phyloP scores from a whole-genome alignment of 2,329 filamentous ascomycete genomes.

The Nemania sp. region DNA sequence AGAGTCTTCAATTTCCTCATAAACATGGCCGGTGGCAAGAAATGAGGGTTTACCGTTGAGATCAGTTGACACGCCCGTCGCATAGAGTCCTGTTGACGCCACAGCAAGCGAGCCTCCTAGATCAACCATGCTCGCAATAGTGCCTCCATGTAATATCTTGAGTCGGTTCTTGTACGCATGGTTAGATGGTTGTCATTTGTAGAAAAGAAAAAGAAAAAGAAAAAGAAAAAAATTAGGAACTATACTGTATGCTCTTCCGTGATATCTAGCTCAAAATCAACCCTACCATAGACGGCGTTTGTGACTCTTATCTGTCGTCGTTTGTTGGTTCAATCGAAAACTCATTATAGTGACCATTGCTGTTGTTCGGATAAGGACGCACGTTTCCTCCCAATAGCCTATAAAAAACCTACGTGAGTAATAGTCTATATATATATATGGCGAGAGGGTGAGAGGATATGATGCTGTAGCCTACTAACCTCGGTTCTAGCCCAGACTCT shows the following conservation, averaged over 20 bases:
- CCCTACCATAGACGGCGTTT: conserved; percentile 72
- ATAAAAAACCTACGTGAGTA: neutral
- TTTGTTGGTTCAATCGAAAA: conserved; percentile 18
- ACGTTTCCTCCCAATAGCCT: conserved; percentile 60
- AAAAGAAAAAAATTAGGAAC: no score
- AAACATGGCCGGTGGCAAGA: neutral
- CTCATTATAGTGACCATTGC: neutral
- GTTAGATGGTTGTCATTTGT: no score
- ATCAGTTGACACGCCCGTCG: conserved; percentile 74
- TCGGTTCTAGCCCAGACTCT: conserved; percentile 88
- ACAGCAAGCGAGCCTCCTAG: conserved; percentile 74
- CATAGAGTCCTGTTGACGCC: conserved; percentile 71
- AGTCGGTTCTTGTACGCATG: conserved; percentile 86
- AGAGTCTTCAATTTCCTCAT: no score
- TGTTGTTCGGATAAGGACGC: conserved; percentile 33
- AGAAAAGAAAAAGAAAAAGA: no score
- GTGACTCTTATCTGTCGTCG: conserved; percentile 72
- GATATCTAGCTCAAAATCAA: conserved; percentile 82
- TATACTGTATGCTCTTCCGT: conserved; percentile 76
- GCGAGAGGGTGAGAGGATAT: neutral
- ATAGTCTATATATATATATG: neutral
- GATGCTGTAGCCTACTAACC: conserved; percentile 63
- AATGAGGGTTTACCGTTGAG: conserved; percentile 63
- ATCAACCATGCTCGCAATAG: conserved; percentile 80
- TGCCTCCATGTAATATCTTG: conserved; percentile 81